These are phyloP conservation scores for Phytophthora idaei DNA, from an alignment of 352 stramenopile species.

Conservation along the genomic window DNA sequence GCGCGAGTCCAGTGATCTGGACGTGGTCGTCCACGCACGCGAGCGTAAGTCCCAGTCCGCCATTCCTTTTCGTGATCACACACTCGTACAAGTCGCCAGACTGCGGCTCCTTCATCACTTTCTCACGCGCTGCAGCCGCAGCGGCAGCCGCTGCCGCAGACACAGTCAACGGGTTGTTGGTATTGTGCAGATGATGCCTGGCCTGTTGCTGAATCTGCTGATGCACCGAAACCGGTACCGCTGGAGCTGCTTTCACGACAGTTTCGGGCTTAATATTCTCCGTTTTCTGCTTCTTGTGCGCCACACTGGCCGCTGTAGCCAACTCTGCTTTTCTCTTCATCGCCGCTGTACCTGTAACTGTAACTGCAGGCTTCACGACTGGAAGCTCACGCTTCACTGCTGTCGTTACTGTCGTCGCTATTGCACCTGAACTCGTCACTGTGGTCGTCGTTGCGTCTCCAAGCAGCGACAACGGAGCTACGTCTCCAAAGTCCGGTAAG, in stretches of 20 bases:
- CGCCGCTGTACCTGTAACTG: constrained; percentile 18
- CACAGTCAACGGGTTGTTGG: constrained; percentile 25
- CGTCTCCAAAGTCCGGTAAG: constrained; percentile 61
- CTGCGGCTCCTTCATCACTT: constrained; percentile 86
- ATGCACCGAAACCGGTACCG: constrained; percentile 19
- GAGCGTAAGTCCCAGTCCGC: constrained; percentile 72
- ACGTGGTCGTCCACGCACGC: constrained; percentile 86
- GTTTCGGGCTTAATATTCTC: constrained; percentile 52
- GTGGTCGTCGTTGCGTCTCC: constrained; percentile 20
- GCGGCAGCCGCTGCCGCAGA: constrained; percentile 35
- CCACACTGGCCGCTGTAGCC: constrained; percentile 18
- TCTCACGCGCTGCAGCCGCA: constrained; percentile 54
- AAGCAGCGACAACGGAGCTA: constrained; percentile 47
- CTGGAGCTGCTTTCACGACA: constrained; percentile 17
- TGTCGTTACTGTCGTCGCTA: constrained; percentile 31
- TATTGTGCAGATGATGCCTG: constrained; percentile 36
- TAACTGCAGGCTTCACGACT: constrained; percentile 27
- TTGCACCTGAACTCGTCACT: constrained; percentile 8
- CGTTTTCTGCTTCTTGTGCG: constrained; percentile 57
- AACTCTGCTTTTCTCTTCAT: constrained; percentile 34
- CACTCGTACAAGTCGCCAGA: constrained; percentile 86
- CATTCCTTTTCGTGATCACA: constrained; percentile 84
- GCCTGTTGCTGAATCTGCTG: constrained; percentile 35
- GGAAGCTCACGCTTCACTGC: constrained; percentile 37
- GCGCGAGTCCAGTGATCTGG: constrained; percentile 78